Evolutionary conservation across 2,329 filamentous ascomycete genomes (phyloP).

Genomic region (Colletotrichum lupini): DNA sequence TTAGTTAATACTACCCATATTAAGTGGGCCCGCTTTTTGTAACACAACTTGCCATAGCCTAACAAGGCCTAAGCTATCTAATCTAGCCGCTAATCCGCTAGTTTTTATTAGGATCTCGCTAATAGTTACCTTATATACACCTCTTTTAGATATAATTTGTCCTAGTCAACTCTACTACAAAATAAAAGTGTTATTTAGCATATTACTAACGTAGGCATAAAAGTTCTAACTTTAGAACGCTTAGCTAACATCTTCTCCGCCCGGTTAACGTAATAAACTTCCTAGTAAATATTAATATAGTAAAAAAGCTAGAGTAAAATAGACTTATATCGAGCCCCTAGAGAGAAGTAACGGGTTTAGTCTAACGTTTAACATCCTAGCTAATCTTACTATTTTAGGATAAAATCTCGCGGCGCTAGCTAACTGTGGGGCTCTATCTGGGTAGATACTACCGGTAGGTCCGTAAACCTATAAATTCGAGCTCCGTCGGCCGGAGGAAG

Average conservation of each 20-base stretch:
- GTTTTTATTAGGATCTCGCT: not conserved
- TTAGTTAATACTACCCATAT: too few relatives aligned
- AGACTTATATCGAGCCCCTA: not conserved
- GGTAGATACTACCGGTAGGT: not conserved
- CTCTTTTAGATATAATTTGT: not conserved
- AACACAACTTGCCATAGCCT: not conserved
- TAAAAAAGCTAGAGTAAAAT: not conserved
- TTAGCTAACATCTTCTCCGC: not conserved
- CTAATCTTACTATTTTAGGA: not conserved
- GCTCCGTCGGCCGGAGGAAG: not conserved
- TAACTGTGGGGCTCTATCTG: not conserved
- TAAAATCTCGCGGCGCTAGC: constrained; percentile 14
- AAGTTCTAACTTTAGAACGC: not conserved
- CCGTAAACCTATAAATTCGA: not conserved
- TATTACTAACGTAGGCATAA: not conserved
- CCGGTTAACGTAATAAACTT: too few relatives aligned
- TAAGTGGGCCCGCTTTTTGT: too few relatives aligned
- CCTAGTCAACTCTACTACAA: not conserved
- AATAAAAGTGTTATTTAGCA: not conserved
- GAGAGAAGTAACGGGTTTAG: not conserved
- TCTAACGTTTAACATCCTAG: not conserved
- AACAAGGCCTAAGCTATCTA: not conserved
- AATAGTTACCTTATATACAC: too few relatives aligned
- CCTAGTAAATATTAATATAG: not conserved
- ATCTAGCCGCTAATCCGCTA: not conserved